Evolutionary conservation across 495 filamentous ascomycete genomes (phyloP), one percentile per base, ranked within the genome.

Genomic region (Aspergillus conjunctus): DNA sequence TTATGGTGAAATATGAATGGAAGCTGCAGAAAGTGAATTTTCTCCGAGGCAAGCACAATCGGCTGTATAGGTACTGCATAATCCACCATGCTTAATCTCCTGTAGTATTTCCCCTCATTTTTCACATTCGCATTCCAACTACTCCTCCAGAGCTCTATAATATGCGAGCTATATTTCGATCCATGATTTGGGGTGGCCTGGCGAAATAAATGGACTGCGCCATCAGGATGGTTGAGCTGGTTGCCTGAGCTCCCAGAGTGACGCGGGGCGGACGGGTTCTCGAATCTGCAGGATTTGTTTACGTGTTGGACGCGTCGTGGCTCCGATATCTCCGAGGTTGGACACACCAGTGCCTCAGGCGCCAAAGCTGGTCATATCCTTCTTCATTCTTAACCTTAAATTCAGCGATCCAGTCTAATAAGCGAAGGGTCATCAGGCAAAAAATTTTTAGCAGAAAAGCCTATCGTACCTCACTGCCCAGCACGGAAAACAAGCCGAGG

Each of bases 21-120:
- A 60, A 66, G 59, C 59, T 66, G 60, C 56, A 46, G 50, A 31
- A 49, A 57, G 17, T 60, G n/a, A 39, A 46, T 11, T 59, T 41
- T 41, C 11, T 41, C 4, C 37, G 54, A 61, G 59, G 66, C 50
- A 46, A 62, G 51, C 55, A 56, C 58, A 30, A 20, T 46, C 61
- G 68, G n/a, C 66, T 66, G 66, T 71, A 71, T 55, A 64, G 59
- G n/a, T n/a, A n/a, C n/a, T n/a, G 65, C 63, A 61, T 65, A 66
- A 66, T 63, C 60, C 51, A 66, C 54, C 67, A 49, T 54, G 62
- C 62, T n/a, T n/a, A n/a, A 26, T 26, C 5, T 26, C 5, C 26
- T 26, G 26, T 26, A 26, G 26, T 26, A 26, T 26, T 26, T 26
- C 26, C 26, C 26, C 26, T 26, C 2, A 26, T 26, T 26, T 26